A percentile compares a stretch with the other conserved stretches of the same genome.
Evolutionary conservation across 805 yeast genomes (phyloP).

Genomic region (Wickerhamiella slavikovae): DNA sequence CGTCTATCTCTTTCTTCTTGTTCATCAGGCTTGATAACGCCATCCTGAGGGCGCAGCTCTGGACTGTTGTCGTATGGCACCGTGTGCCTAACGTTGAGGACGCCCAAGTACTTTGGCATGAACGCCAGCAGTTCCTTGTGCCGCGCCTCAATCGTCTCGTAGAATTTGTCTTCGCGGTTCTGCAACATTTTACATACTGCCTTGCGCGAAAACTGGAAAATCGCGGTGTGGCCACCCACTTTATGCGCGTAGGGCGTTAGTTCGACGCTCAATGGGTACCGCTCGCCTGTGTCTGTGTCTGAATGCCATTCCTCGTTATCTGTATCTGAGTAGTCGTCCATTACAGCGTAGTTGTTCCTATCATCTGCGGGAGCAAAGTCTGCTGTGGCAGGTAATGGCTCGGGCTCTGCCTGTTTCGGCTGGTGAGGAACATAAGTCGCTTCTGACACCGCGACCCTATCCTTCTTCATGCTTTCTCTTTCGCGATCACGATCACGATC

Average conservation of each 20-base stretch:
- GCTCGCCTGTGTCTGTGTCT: neutral
- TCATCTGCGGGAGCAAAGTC: neutral
- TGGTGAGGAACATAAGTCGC: slow-evolving; percentile 14
- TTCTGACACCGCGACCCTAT: slow-evolving; percentile 12
- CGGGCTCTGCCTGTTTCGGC: slow-evolving; percentile 5
- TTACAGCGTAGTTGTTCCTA: neutral
- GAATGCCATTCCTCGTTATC: slow-evolving; percentile 5
- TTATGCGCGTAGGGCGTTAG: slow-evolving; percentile 77
- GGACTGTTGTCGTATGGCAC: slow-evolving; percentile 10
- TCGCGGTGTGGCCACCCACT: slow-evolving; percentile 97
- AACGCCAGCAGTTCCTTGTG: slow-evolving; percentile 62
- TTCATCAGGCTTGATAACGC: no score
- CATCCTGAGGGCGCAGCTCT: neutral
- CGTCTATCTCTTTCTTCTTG: neutral
- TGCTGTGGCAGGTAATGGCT: neutral
- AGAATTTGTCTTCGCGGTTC: slow-evolving; percentile 77
- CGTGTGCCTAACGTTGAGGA: slow-evolving; percentile 71
- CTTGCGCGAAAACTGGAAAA: slow-evolving; percentile 70
- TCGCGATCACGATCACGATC: no score
- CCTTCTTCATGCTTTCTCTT: no score
- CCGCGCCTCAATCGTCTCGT: slow-evolving; percentile 62
- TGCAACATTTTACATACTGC: slow-evolving; percentile 91
- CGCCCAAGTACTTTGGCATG: slow-evolving; percentile 92
- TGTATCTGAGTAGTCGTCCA: slow-evolving; percentile 5
- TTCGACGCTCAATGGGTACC: slow-evolving; percentile 50